These are phyloP conservation scores for Microdochium bolleyi DNA, from an alignment of 2,329 filamentous ascomycete genomes.

Conservation along the genomic window DNA sequence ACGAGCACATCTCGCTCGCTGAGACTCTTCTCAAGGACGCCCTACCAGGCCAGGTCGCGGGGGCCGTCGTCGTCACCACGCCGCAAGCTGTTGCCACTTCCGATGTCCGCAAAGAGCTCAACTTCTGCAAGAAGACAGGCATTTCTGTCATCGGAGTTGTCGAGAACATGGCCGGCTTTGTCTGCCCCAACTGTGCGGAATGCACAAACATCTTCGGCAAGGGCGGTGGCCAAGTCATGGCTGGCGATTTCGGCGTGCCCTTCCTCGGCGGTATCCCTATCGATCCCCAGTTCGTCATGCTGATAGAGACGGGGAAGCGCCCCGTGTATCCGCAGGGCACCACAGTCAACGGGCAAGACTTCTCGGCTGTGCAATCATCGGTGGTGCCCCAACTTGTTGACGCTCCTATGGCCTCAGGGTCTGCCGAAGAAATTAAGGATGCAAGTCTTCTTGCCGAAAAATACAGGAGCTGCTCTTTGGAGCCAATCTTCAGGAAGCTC, in stretches of 20 bases:
- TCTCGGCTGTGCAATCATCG: slow-evolving; percentile 26
- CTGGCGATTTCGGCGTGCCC: slow-evolving; percentile 71
- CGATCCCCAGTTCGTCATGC: slow-evolving; percentile 80
- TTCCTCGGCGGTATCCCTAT: slow-evolving; percentile 87
- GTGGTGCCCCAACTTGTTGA: background rate
- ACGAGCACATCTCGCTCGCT: slow-evolving; percentile 93
- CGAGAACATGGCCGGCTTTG: slow-evolving; percentile 93
- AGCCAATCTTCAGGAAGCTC: slow-evolving; percentile 60
- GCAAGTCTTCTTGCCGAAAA: slow-evolving; percentile 55
- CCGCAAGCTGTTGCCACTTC: slow-evolving; percentile 90
- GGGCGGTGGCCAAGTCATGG: slow-evolving; percentile 85
- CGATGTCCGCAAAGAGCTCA: slow-evolving; percentile 90
- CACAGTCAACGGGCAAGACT: slow-evolving; percentile 46
- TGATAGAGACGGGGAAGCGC: slow-evolving; percentile 67
- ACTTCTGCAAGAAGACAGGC: slow-evolving; percentile 81
- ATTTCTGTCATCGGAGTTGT: slow-evolving; percentile 80
- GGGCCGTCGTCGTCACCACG: slow-evolving; percentile 91
- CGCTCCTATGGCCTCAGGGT: background rate
- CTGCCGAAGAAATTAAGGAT: slow-evolving; percentile 17
- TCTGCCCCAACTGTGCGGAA: slow-evolving; percentile 73
- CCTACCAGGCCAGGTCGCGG: slow-evolving; percentile 63
- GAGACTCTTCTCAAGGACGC: slow-evolving; percentile 68
- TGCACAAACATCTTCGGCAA: slow-evolving; percentile 92
- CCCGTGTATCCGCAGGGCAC: slow-evolving; percentile 67
- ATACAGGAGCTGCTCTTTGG: slow-evolving; percentile 64